These are phyloP conservation scores for Pichia sp. DNA, from an alignment of 1,139 yeast species.

Conservation along the genomic window DNA sequence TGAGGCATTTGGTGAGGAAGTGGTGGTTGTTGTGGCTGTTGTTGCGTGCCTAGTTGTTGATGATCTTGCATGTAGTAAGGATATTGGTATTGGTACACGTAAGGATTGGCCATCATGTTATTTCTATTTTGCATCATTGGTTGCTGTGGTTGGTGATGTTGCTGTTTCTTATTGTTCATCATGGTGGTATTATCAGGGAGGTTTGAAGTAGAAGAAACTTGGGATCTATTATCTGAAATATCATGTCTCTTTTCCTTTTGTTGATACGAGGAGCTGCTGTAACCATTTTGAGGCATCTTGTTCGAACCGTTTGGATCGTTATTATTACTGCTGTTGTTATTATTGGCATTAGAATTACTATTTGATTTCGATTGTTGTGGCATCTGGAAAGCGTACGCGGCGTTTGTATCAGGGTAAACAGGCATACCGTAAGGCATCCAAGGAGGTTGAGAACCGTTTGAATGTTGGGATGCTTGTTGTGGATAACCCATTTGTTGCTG, in stretches of 20 bases:
- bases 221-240: background rate
- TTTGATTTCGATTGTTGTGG: background rate
- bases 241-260: background rate
- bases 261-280: background rate
- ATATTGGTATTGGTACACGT: slow-evolving; percentile 2
- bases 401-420: background rate
- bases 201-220: background rate
- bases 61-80: background rate
- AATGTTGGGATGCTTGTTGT: no score
- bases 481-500: no score
- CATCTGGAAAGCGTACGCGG: background rate
- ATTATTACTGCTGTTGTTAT: background rate
- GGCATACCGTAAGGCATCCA: slow-evolving; percentile 3
- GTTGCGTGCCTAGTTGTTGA: background rate
- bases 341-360: background rate
- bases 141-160: background rate
- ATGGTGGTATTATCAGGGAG: background rate
- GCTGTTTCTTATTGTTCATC: background rate
- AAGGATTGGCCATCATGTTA: background rate
- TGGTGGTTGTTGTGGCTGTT: background rate
- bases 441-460: background rate
- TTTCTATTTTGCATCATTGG: background rate
- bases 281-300: background rate
- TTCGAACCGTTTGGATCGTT: no score
- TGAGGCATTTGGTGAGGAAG: background rate